Base-by-base conservation (phyloP, 768 basidiomycete species). In the Aureoboletus auriporus region DNA sequence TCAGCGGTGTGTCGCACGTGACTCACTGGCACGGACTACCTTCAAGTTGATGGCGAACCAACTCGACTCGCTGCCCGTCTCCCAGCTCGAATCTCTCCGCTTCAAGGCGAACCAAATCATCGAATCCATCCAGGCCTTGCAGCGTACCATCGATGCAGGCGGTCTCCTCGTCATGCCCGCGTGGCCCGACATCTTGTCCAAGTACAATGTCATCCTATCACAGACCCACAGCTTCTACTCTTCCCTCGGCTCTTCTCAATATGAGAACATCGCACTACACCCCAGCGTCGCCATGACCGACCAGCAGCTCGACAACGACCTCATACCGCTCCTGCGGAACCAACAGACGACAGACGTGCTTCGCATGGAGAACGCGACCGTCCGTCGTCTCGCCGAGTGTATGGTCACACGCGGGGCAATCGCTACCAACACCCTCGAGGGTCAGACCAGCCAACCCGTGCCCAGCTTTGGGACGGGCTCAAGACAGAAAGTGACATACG, bases 131-230 rank as follows among this genome's bases (percentile, higher is more conserved):
- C 71, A 81, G 48, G 12, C 33, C 33, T 13, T 33, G 33, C 33
- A 33, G 10, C 33, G 33, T 14, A 33, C 33, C 33, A 14, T 33
- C 33, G 33, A 33, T 14, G 33, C 33, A 14, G 33, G 33, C 33
- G 33, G 33, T 33, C 33, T 33, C 4, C 33, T 12, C 33, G 33
- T 10, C 12, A 33, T 33, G 33, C 33, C 33, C 5, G 33, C 33
- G 12, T 33, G 33, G 33, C 33, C 33, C 5, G 33, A 33, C 33
- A 33, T 33, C 46, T 75, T 92, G 46, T 82, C 84, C 12, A 91
- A 90, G 71, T 92, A 91, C 77, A 90, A 84, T 56, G 76, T 89
- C 54, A 75, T 93, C 26, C 77, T 92, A 47, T 88, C 87, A 0
- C 90, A 93, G 59, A 88, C 87, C 0, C 86, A 88, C 61, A 85